A percentile compares a stretch with the other conserved stretches of the same genome.
Evolutionary conservation across 177 flowering plant species (phyloP).

Genomic region (Vitis hybrid): DNA sequence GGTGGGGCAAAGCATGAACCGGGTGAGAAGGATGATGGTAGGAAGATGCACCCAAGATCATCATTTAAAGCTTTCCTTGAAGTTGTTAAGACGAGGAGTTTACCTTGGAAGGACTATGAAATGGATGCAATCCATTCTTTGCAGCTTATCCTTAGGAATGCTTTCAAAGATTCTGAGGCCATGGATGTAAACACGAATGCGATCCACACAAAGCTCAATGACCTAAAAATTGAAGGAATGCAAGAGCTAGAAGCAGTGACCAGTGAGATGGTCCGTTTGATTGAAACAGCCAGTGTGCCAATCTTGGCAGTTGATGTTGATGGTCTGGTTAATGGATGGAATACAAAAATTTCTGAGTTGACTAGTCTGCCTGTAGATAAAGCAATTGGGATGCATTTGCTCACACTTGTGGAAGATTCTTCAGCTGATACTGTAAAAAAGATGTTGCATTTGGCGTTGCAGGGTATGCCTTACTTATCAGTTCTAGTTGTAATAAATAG

Average conservation of each 20-base stretch:
- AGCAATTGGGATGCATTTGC: constrained; percentile 86
- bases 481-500: background rate
- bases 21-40: constrained; percentile 80
- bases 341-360: constrained; percentile 85
- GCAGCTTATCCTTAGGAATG: constrained; percentile 88
- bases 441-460: constrained; percentile 75
- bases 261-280: constrained; percentile 91
- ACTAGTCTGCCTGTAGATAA: constrained; percentile 81
- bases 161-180: constrained; percentile 57
- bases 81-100: constrained; percentile 83
- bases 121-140: constrained; percentile 98
- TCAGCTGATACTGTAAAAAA: constrained; percentile 56
- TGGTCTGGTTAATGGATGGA: constrained; percentile 95
- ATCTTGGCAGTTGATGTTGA: constrained; percentile 85
- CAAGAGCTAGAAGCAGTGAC: constrained; percentile 95
- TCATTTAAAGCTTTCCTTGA: constrained; percentile 97
- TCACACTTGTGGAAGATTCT: constrained; percentile 83
- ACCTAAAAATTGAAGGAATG: constrained; percentile 76
- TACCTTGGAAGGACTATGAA: constrained; percentile 93
- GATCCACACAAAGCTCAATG: constrained; percentile 61
- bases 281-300: constrained; percentile 96
- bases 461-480: constrained; percentile 46
- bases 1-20: constrained; percentile 97
- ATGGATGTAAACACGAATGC: constrained; percentile 30
- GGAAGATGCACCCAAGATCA: constrained; percentile 94